Percentiles rank a stretch among this genome's conserved stretches.
These are phyloP conservation scores for Podila epicladia DNA, from an alignment of 192 early-diverging fungal genomes.

Conservation along the genomic window DNA sequence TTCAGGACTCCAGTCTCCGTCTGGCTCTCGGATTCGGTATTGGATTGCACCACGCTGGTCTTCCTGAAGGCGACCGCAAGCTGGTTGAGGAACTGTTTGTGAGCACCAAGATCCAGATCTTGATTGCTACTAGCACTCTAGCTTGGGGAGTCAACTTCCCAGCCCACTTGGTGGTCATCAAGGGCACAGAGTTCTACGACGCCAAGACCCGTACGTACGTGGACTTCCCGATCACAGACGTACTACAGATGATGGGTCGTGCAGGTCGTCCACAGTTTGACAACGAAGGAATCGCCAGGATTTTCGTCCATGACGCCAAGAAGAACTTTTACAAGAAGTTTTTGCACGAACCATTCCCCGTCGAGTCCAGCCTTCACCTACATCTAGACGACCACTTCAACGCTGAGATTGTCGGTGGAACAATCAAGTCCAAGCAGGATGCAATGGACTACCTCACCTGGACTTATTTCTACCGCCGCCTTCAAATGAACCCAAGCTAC, in stretches of 20 bases:
- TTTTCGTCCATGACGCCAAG: conserved; percentile 95
- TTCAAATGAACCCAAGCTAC: conserved; percentile 95
- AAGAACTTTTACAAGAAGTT: conserved; percentile 99
- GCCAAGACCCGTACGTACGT: conserved; percentile 90
- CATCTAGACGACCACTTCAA: conserved; percentile 90
- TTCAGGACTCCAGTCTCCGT: conserved; percentile 84
- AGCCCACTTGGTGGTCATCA: conserved; percentile 96
- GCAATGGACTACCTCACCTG: conserved; percentile 95
- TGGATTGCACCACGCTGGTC: conserved; percentile 96
- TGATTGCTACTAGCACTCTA: conserved; percentile 95
- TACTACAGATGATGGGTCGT: conserved; percentile 99
- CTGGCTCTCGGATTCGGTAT: conserved; percentile 93
- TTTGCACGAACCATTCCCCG: conserved; percentile 94
- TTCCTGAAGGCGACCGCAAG: conserved; percentile 87
- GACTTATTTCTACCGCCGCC: conserved; percentile 95
- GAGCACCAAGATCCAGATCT: conserved; percentile 94
- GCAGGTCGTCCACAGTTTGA: conserved; percentile 98
- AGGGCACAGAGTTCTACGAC: conserved; percentile 98
- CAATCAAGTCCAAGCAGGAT: conserved; percentile 92
- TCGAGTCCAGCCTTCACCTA: conserved; percentile 82
- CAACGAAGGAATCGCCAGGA: conserved; percentile 88
- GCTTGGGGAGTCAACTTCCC: conserved; percentile 99
- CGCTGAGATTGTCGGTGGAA: conserved; percentile 91
- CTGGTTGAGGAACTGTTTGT: conserved; percentile 95
- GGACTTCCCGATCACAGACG: conserved; percentile 97